phyloP scores from a whole-genome alignment of 768 basidiomycete species.

The Suillus alpinus region DNA sequence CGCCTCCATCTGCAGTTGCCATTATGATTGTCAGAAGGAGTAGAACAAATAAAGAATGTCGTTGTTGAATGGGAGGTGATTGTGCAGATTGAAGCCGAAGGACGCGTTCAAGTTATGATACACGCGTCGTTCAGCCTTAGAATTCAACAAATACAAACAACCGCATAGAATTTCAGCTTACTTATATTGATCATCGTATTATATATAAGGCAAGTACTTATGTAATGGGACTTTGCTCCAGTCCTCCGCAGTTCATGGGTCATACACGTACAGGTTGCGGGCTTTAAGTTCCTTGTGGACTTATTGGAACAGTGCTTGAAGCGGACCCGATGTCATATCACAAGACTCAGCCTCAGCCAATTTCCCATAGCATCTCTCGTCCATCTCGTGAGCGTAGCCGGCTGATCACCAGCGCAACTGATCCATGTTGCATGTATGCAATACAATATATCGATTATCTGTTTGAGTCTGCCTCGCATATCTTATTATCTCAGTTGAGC shows the following conservation, averaged over 20 bases:
- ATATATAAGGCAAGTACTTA: not conserved
- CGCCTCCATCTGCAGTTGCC: constrained; percentile 81
- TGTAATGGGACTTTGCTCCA: not conserved
- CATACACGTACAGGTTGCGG: not conserved
- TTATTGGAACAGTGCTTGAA: not conserved
- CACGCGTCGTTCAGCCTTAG: constrained; percentile 23
- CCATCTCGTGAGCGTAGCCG: not conserved
- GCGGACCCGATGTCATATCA: not conserved
- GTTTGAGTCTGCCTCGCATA: not conserved
- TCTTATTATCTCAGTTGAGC: not conserved
- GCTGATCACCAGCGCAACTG: not conserved
- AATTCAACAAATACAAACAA: constrained; percentile 21
- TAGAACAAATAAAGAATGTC: not conserved
- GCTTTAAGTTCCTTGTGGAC: not conserved
- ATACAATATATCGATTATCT: not conserved
- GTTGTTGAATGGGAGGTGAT: not conserved
- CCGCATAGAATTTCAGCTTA: not conserved
- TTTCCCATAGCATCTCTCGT: not conserved
- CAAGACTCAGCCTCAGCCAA: not conserved
- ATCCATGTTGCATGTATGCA: not conserved
- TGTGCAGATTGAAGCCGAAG: constrained; percentile 1
- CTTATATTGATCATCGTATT: not conserved
- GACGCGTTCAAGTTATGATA: constrained; percentile 27
- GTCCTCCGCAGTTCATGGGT: not conserved
- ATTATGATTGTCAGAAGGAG: constrained; percentile 37